These are phyloP conservation scores for Sordariomycetes sp. DNA, from an alignment of 2,329 filamentous ascomycete species.

Conservation along the genomic window DNA sequence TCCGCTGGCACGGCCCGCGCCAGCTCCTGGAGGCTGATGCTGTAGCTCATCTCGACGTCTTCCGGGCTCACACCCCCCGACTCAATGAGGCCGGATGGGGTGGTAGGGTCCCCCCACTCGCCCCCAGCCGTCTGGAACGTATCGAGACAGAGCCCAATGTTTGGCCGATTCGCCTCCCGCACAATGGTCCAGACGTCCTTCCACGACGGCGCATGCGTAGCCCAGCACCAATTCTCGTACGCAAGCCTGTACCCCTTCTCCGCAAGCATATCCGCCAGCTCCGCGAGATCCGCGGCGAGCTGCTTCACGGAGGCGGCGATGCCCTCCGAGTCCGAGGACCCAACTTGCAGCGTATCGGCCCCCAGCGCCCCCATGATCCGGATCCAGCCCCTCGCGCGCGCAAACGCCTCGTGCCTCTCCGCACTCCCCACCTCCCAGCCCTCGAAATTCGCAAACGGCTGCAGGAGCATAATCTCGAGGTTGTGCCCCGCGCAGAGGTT, in stretches of 20 bases:
- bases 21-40: conserved; percentile 41
- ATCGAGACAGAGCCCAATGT: conserved; percentile 64
- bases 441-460: conserved; percentile 67
- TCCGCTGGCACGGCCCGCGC: conserved; percentile 43
- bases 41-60: conserved; percentile 35
- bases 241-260: conserved; percentile 46
- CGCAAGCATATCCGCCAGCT: conserved; percentile 49
- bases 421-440: conserved; percentile 50
- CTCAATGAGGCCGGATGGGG: conserved; percentile 43
- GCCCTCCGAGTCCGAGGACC: conserved; percentile 47
- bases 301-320: conserved; percentile 34
- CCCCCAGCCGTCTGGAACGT: conserved; percentile 64
- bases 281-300: conserved; percentile 46
- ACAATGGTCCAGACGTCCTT: conserved; percentile 58
- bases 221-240: conserved; percentile 79
- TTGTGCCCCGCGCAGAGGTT: conserved; percentile 36
- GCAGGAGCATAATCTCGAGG: conserved; percentile 55
- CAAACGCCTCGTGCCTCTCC: conserved; percentile 49
- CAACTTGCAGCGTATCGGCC: conserved; percentile 56
- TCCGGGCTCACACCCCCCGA: conserved; percentile 15
- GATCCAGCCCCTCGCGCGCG: conserved; percentile 52
- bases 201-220: conserved; percentile 56
- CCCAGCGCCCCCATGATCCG: conserved; percentile 57
- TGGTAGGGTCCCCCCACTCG: conserved; percentile 62
- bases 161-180: conserved; percentile 43